Percentiles rank a stretch among this genome's conserved stretches.
phyloP scores from a whole-genome alignment of 2,329 filamentous ascomycete species.

The Metarhizium sp. region DNA sequence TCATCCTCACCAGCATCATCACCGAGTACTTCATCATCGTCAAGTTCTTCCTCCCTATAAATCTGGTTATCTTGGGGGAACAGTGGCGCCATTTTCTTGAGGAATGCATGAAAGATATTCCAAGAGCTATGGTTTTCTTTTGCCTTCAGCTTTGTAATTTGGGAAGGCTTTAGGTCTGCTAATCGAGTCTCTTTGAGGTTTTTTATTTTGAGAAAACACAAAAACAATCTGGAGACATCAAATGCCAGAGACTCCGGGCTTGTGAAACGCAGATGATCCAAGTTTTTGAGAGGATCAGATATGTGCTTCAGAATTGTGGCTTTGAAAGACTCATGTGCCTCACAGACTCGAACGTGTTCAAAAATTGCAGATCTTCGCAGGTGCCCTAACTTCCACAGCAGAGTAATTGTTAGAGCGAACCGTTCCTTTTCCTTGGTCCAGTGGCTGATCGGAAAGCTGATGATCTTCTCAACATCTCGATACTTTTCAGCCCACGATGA shows the following conservation, averaged over 20 bases:
- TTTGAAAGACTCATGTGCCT: constrained; percentile 7
- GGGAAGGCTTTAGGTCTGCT: constrained; percentile 1
- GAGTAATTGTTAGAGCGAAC: constrained; percentile 19
- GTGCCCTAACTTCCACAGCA: constrained; percentile 21
- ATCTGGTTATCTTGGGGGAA: constrained; percentile 26
- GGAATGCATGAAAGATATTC: constrained; percentile 17
- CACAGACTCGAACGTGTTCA: constrained; percentile 12
- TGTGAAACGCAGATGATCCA: constrained; percentile 5
- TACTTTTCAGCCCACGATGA: constrained; percentile 4
- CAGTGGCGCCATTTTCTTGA: constrained; percentile 13
- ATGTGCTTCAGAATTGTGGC: constrained; percentile 6
- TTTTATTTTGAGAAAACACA: constrained; percentile 19
- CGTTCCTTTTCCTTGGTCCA: constrained; percentile 19
- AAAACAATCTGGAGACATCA: constrained; percentile 21
- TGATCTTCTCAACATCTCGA: constrained; percentile 11
- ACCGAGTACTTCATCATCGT: constrained; percentile 10
- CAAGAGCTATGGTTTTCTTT: constrained; percentile 14
- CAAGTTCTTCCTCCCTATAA: constrained; percentile 13
- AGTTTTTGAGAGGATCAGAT: constrained; percentile 8
- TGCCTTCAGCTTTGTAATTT: constrained; percentile 10
- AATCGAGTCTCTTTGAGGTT: constrained; percentile 11
- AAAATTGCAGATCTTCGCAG: constrained; percentile 18
- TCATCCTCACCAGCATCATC: constrained; percentile 10
- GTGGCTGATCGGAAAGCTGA: constrained; percentile 7
- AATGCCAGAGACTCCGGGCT: constrained; percentile 14